Evolutionary conservation across 2,329 filamentous ascomycete species (phyloP), one percentile per base, ranked within the genome.

Genomic region (Colletotrichum tropicicola): DNA sequence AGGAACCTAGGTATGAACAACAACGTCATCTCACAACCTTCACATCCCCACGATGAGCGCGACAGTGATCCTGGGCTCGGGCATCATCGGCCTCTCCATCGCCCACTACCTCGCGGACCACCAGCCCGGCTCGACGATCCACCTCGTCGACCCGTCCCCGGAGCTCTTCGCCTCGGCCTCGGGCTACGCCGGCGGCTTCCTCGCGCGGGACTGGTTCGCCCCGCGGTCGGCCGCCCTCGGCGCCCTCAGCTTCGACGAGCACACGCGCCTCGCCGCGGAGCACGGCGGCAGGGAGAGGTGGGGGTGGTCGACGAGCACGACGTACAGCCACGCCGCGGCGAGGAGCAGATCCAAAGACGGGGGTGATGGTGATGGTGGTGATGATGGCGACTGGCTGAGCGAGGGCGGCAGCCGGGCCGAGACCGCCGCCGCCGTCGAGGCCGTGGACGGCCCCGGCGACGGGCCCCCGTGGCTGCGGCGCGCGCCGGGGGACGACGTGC

Each of bases 171-270:
- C 87, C 10, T 92, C 89, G 28, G 91, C 92, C 0, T 94, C 91
- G 2, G 91, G 92, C 1, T 89, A 87, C 68, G 91, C 91, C 0
- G 92, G 85, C 17, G 92, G 92, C 0, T 95, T 94, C 71, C 73
- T 94, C 8, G 91, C 91, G 0, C 83, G 82, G 32, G 90, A 94
- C 74, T 94, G 91, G 91, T 92, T 92, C 70, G 81, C 82, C 0
- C 79, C 86, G 0, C 79, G 83, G 1, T 78, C 87, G 6, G 81
- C 86, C 0, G 79, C 83, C 0, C 81, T 94, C 1, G 92, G 88
- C 7, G 83, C 82, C 1, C 80, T 94, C 12, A 92, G 89, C 41
- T 95, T 92, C 72, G 83, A 84, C 5, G 83, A 93, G 55, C 92
- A 95, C 75, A 81, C 82, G 67, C 78, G 84, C 44, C 83, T 94